These are phyloP conservation scores for Neurospora sp. DNA, from an alignment of 495 filamentous ascomycete species.

Conservation along the genomic window DNA sequence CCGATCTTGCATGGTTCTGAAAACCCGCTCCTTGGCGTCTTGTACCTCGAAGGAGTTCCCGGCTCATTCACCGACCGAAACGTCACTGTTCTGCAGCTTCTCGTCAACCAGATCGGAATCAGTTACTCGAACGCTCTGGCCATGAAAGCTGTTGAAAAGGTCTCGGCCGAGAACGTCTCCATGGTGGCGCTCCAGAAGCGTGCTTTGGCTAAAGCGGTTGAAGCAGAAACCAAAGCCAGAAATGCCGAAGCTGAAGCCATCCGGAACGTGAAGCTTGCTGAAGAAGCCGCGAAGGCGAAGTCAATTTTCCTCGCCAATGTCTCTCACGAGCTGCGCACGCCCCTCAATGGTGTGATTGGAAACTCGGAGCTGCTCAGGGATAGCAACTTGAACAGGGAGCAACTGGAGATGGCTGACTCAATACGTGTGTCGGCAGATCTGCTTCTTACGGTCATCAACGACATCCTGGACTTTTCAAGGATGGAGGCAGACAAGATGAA, in stretches of 20 bases:
- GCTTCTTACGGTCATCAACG: slow-evolving; percentile 87
- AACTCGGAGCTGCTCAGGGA: slow-evolving; percentile 80
- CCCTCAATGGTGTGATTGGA: slow-evolving; percentile 82
- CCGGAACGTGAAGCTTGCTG: slow-evolving; percentile 76
- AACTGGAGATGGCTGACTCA: slow-evolving; percentile 84
- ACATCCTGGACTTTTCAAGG: slow-evolving; percentile 88
- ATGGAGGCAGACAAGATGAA: slow-evolving; percentile 95
- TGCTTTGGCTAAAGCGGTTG: slow-evolving; percentile 66
- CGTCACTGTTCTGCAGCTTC: slow-evolving; percentile 70
- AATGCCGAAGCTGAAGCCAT: slow-evolving; percentile 73
- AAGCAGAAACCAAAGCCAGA: slow-evolving; percentile 76
- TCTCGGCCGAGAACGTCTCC: slow-evolving; percentile 67
- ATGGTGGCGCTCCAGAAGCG: slow-evolving; percentile 85
- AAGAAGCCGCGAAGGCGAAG: slow-evolving; percentile 85
- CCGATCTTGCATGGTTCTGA: slow-evolving; percentile 67
- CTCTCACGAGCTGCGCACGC: slow-evolving; percentile 77
- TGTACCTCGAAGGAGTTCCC: slow-evolving; percentile 77
- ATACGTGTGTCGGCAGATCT: slow-evolving; percentile 86
- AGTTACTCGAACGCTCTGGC: slow-evolving; percentile 80
- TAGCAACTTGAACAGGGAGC: slow-evolving; percentile 65
- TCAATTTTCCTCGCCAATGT: slow-evolving; percentile 90
- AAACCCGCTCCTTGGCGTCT: slow-evolving; percentile 64
- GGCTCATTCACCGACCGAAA: slow-evolving; percentile 85
- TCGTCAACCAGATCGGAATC: slow-evolving; percentile 84
- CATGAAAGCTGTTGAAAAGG: slow-evolving; percentile 70